Base-by-base conservation (phyloP, 2,329 filamentous ascomycete species). In the Arthrobotrys iridis region DNA sequence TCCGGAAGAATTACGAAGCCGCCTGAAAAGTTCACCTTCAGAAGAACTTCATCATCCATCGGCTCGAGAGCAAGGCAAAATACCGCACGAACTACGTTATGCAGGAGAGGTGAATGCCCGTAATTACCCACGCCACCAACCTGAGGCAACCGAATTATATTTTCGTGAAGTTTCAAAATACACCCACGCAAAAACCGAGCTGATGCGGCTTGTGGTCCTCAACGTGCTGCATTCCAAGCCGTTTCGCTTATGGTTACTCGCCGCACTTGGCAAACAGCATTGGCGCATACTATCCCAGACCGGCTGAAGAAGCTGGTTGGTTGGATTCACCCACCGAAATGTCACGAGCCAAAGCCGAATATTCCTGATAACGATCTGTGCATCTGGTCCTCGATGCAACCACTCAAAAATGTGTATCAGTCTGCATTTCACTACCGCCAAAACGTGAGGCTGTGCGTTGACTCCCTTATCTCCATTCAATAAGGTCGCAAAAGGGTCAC, bases 231-330 rank as follows among this genome's bases (percentile, higher is more conserved):
- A 59, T 52, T 28, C 58, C 50, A 40, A 59, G 40, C 57, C 59
- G 30, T 37, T 48, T 72, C 67, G 67, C 67, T 65, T 72, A 35
- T 50, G 60, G 62, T 50, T 66, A 48, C 60, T 74, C 70, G 70
- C 70, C 70, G 70, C 70, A 60, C 70, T 67, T 74, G 60, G 70
- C 62, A 66, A 43, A 41, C 58, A 62, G 40, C 40, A 66, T 74
- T 74, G 62, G 70, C 62, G 60, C 43, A 55, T 43, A 24, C 35
- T 28, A 66, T 48, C 40, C 30, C 37, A 55, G 5, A 18, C 18
- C 50, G 26, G 37, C 48, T 66, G 43, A 50, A 50, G 28, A 13
- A 28, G 28, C 11, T 2, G n/a, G n/a, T 26, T 48, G 4, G 5
- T 48, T 48, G 24, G 45, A 13, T 22, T 48, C 20, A 24, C 24